Evolutionary conservation across 1,139 yeast genomes (phyloP), one percentile per base, ranked within the genome.

Genomic region (Candida pseudocylindracea): DNA sequence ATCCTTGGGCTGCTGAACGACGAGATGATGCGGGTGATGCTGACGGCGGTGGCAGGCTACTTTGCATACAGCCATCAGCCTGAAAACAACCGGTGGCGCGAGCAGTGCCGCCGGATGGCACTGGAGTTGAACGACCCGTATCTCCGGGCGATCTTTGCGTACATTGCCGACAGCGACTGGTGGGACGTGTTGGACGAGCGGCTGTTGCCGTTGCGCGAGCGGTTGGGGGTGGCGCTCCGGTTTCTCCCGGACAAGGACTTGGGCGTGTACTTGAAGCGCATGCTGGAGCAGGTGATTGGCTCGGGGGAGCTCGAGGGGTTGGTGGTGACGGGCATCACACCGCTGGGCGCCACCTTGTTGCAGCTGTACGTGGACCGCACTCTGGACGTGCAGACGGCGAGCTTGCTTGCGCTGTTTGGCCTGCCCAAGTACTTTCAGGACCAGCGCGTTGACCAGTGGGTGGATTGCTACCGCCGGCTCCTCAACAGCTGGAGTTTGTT

Each of bases 11-110:
- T 60, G 6, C 66, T 81, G 2, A 64, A 66, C 33, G 67, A 64
- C 35, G 78, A 72, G 42, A 55, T 75, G 33, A 59, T 80, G 32
- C 53, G 78, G 33, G 60, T 88, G 32, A 83, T 88, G 63, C 81
- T 94, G 0, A 76, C 96, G 0, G 96, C 96, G 0, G 80, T 88
- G 28, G 91, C 95, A 0, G 95, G 95, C 1, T 85, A 81, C 46
- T 57, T 76, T 46, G 88, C 92, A 0, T 81, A 79, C 45, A 71
- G 67, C 39, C 63, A 67, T 38, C 55, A 58, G 15, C 54, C 53
- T 33, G 55, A 54, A n/a, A 83, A 81, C 45, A 76, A 80, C 47
- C 70, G 85, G 0, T 88, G 96, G 96, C 72, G 80, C 44, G 93
- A 83, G 36, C 93, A 81, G 46, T 88, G 96, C 46, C 69, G 94